Conservation (phyloP, 257 asterid species). For the Penstemon davidsonii region DNA sequence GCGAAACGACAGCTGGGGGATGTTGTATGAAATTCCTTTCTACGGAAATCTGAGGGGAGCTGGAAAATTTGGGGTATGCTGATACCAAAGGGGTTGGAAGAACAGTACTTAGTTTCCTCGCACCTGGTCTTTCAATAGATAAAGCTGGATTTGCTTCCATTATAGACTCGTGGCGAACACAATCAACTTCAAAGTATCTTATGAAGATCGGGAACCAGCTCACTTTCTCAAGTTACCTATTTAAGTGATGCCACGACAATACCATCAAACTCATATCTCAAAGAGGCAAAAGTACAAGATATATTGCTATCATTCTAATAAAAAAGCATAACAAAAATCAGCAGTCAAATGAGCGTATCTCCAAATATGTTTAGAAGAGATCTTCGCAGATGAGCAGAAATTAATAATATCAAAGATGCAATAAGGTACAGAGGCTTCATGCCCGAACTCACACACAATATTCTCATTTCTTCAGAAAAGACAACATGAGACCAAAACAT, state of each 20-base stretch:
- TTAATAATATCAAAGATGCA: neutral
- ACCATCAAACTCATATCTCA: constrained; percentile 13
- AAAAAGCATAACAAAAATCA: constrained; percentile 9
- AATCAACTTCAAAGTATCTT: constrained; percentile 8
- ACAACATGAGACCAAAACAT: neutral
- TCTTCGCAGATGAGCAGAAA: constrained; percentile 1
- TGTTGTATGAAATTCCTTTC: constrained; percentile 42
- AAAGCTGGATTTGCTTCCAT: constrained; percentile 60
- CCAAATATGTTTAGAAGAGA: neutral
- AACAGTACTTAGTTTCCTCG: constrained; percentile 50
- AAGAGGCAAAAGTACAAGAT: neutral
- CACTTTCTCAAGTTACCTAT: constrained; percentile 6
- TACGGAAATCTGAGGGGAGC: constrained; percentile 34
- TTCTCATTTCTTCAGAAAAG: neutral
- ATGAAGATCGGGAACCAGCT: neutral
- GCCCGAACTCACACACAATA: neutral
- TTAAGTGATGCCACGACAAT: constrained; percentile 18
- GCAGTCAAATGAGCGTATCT: neutral
- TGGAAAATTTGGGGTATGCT: constrained; percentile 40
- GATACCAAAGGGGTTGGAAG: constrained; percentile 51
- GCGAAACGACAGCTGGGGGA: constrained; percentile 39
- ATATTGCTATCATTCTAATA: neutral
- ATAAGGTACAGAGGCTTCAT: constrained; percentile 11
- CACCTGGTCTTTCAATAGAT: constrained; percentile 54
- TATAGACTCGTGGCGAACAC: constrained; percentile 12